Base-by-base conservation (phyloP, 805 yeast genomes). In the Brettanomyces custersianus region DNA sequence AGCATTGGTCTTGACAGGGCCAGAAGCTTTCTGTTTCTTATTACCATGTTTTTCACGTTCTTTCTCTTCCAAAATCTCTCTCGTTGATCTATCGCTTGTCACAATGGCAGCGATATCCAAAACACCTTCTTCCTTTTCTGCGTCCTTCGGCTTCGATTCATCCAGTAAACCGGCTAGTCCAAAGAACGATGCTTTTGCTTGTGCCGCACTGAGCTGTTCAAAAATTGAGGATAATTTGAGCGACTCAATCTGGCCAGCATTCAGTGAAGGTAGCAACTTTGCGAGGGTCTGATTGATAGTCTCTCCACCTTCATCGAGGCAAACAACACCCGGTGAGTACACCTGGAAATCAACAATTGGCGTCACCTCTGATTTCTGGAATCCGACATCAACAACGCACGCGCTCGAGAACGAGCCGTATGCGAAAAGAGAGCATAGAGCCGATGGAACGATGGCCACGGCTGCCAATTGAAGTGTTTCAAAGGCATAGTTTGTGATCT, bases 71-170 rank as follows among this genome's bases (percentile, higher is more conserved):
- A 59, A 40, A 6, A 59, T 47, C 33, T 48, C 87, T 35, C 82
- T 66, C 2, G 87, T 74, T 17, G 61, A 49, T 42, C 79, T 73
- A 11, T 78, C 86, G 42, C 84, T 78, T 2, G 92, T 74, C 10
- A 88, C 92, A 46, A 88, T 76, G 28, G 87, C 85, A 2, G 96
- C 95, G 33, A 90, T 87, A 55, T 90, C 95, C 26, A 86, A 68
- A 4, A 77, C 74, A 36, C 86, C 94, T 21, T 81, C 90, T 26
- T 76, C 85, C n/a, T n/a, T n/a, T 4, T 64, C 68, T 12, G 54
- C 59, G 9, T 45, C 21, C 34, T 42, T 43, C 13, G 9, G 13
- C 29, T 33, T 33, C 20, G 51, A 47, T n/a, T 41, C 41, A 41
- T 55, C 51, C 38, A 51, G 32, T 17, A 59, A 57, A 23, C 70